phyloP scores from a whole-genome alignment of 2,329 filamentous ascomycete genomes.

The Cladosporium sp. region DNA sequence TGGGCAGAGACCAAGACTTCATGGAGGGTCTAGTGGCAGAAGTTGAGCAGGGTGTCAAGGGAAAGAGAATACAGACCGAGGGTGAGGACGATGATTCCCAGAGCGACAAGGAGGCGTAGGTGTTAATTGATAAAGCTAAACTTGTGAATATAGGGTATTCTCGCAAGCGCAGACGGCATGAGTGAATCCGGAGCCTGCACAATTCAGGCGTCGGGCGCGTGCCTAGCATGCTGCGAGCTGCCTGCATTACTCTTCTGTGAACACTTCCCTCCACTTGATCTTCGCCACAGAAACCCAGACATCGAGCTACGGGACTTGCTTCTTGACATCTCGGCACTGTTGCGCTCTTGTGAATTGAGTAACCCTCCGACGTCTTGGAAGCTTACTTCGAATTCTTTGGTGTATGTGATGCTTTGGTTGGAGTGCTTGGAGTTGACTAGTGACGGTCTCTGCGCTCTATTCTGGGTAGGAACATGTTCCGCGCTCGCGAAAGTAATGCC shows the following conservation, averaged over 20 bases:
- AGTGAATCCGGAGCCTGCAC: background rate
- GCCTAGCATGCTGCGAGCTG: slow-evolving; percentile 7
- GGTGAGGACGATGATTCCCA: slow-evolving; percentile 57
- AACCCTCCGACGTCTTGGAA: slow-evolving; percentile 14
- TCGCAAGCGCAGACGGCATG: slow-evolving; percentile 10
- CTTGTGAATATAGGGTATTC: background rate
- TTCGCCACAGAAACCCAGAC: slow-evolving; percentile 1
- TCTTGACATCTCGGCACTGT: background rate
- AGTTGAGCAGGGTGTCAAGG: slow-evolving; percentile 75
- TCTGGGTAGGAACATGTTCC: slow-evolving; percentile 7
- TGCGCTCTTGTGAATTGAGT: background rate
- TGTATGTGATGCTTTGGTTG: slow-evolving; percentile 14
- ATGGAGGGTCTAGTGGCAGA: slow-evolving; percentile 78
- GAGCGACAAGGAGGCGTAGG: slow-evolving; percentile 42
- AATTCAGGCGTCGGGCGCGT: background rate
- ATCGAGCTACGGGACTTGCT: background rate
- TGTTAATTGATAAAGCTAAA: slow-evolving; percentile 11
- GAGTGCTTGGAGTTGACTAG: slow-evolving; percentile 14
- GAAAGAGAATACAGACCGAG: slow-evolving; percentile 68
- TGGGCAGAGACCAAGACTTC: slow-evolving; percentile 72
- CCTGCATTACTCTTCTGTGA: slow-evolving; percentile 15
- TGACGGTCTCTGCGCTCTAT: background rate
- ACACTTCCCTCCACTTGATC: slow-evolving; percentile 3
- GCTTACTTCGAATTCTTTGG: slow-evolving; percentile 17
- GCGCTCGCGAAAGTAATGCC: slow-evolving; percentile 9